Evolutionary conservation across 2,329 filamentous ascomycete genomes (phyloP).

Genomic region (Capronia coronata): DNA sequence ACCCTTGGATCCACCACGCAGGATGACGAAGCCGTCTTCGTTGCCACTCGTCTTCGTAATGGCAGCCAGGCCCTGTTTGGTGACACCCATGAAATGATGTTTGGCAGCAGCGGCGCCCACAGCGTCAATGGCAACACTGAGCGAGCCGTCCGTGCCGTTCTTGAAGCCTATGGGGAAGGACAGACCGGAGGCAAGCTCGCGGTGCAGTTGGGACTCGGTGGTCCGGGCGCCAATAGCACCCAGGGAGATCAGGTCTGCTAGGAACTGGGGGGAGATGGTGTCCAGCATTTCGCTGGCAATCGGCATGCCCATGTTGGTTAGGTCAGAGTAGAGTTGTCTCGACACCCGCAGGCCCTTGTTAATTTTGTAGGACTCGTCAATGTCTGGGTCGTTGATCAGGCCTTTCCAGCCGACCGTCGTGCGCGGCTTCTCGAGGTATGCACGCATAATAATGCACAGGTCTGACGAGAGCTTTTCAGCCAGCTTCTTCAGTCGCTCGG

Average conservation of each 20-base stretch:
- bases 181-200: constrained; percentile 85
- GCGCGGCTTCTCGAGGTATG: constrained; percentile 96
- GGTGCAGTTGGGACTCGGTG: constrained; percentile 91
- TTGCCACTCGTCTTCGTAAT: constrained; percentile 94
- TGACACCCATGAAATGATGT: constrained; percentile 95
- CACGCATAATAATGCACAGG: constrained; percentile 91
- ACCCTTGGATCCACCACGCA: constrained; percentile 84
- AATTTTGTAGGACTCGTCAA: constrained; percentile 97
- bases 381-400: constrained; percentile 95
- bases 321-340: constrained; percentile 84
- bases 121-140: constrained; percentile 87
- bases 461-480: constrained; percentile 86
- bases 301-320: constrained; percentile 89
- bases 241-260: constrained; percentile 83
- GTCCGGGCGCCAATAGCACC: constrained; percentile 94
- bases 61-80: constrained; percentile 89
- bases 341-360: constrained; percentile 90
- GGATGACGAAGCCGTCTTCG: constrained; percentile 93
- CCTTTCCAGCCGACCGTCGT: constrained; percentile 99
- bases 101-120: constrained; percentile 87
- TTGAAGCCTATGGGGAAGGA: constrained; percentile 99
- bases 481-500: constrained; percentile 69
- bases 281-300: constrained; percentile 97
- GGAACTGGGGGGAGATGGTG: constrained; percentile 94
- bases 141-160: constrained; percentile 90